Evolutionary conservation across 2,329 filamentous ascomycete genomes (phyloP).

Genomic region (Monosporascus cannonballus): DNA sequence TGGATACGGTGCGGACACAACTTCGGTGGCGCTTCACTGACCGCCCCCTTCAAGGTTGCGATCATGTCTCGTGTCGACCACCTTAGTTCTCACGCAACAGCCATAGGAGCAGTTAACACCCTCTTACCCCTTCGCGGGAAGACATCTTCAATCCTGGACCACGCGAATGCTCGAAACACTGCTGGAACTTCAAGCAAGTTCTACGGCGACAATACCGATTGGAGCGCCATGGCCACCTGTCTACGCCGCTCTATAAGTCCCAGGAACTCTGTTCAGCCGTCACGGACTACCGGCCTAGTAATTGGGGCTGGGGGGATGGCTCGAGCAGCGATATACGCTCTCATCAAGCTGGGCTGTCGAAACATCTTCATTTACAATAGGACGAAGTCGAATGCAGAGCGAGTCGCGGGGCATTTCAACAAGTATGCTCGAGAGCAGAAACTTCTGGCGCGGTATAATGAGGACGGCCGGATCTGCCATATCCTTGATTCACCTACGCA

Average conservation of each 20-base stretch:
- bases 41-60: conserved; percentile 65
- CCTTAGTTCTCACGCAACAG: conserved; percentile 61
- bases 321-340: conserved; percentile 65
- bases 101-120: conserved; percentile 68
- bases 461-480: conserved; percentile 36
- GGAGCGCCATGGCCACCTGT: conserved; percentile 57
- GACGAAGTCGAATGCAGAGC: conserved; percentile 53
- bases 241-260: conserved; percentile 65
- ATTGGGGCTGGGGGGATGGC: conserved; percentile 67
- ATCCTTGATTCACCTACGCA: conserved; percentile 53
- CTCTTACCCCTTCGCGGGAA: conserved; percentile 58
- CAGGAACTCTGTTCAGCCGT: conserved; percentile 52
- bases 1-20: conserved; percentile 50
- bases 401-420: conserved; percentile 63
- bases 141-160: conserved; percentile 42
- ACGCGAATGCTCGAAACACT: conserved; percentile 52
- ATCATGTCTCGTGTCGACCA: conserved; percentile 59
- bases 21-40: conserved; percentile 64
- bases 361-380: conserved; percentile 69
- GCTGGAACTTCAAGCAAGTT: conserved; percentile 56
- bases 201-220: conserved; percentile 67
- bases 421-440: conserved; percentile 34
- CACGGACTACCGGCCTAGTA: conserved; percentile 47
- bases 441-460: conserved; percentile 26
- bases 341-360: conserved; percentile 66